A percentile compares a stretch with the other conserved stretches of the same genome.
These are phyloP conservation scores for Apiospora kogelbergensis DNA, from an alignment of 2,329 filamentous ascomycete genomes.

Conservation along the genomic window DNA sequence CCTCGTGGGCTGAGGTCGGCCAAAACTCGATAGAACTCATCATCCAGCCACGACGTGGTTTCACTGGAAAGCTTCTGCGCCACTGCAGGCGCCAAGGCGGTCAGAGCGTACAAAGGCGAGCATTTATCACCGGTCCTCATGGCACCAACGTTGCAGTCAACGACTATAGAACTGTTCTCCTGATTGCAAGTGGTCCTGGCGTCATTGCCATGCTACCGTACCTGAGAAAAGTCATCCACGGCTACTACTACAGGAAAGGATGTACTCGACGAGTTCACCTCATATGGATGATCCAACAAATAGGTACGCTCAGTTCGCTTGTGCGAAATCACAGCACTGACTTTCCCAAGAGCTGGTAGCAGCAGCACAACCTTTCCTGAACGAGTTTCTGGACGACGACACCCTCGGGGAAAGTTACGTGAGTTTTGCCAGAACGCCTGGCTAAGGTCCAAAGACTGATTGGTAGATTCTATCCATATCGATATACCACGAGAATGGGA, in stretches of 20 bases:
- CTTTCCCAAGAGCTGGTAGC: not conserved
- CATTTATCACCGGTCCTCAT: conserved; percentile 10
- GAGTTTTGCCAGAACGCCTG: not conserved
- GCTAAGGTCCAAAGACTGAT: not conserved
- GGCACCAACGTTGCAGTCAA: not conserved
- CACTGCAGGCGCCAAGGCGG: not conserved
- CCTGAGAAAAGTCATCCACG: conserved; percentile 8
- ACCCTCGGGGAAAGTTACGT: not conserved
- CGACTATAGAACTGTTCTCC: conserved; percentile 9
- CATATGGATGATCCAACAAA: not conserved
- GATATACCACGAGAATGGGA: not conserved
- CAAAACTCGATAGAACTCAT: conserved; percentile 8
- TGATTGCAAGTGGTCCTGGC: conserved; percentile 8
- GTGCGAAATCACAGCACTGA: not conserved
- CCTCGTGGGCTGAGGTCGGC: conserved; percentile 8
- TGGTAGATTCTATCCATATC: conserved; percentile 4
- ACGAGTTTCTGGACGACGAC: not conserved
- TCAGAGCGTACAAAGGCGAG: not conserved
- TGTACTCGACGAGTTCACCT: conserved; percentile 6
- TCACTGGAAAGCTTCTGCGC: conserved; percentile 1
- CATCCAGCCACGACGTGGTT: conserved; percentile 8
- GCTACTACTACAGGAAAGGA: conserved; percentile 5
- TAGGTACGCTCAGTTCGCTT: conserved; percentile 2
- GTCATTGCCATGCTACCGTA: conserved; percentile 9
- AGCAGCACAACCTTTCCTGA: not conserved